Evolutionary conservation across 2,329 filamentous ascomycete species (phyloP), one percentile per base, ranked within the genome.

Genomic region (Beauveria sp.): DNA sequence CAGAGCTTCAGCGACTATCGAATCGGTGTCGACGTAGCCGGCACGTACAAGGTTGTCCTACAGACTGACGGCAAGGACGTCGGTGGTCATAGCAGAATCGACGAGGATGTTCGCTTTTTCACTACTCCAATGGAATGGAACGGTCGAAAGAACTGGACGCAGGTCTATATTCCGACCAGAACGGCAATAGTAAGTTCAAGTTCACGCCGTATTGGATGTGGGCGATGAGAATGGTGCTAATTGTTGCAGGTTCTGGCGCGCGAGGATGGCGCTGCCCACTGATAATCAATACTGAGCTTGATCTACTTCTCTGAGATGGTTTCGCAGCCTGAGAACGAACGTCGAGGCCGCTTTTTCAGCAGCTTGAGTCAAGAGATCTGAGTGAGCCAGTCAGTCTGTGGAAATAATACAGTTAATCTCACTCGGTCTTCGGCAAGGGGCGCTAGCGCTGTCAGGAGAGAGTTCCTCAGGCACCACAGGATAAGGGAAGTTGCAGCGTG

Each of bases 61-160:
- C 91, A 93, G 74, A 88, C 88, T 0, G 95, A 99, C 73, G 80
- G 82, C 54, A 81, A 85, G 68, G 84, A 85, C 1, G 90, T 91
- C 68, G 95, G 95, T 31, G 95, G 95, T 0, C 85, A 91, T 66
- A 85, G 83, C 34, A 85, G 93, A 34, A 84, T 97, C 57, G 87
- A 91, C 61, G 86, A 90, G 66, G 83, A 77, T n/a, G 95, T 91
- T 2, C 82, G 91, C 40, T 98, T 95, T 80, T 97, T 96, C 74
- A 98, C 95, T 0, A 96, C 91, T 5, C 85, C 91, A 16, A 85
- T 97, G 78, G 83, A 84, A 65, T 98, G 95, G 95, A 98, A 98
- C 72, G 85, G 84, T 16, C 81, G 95, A 65, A 88, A 84, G 78
- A 98, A 98, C 76, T 97, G 91, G 79, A 85, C 91, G 53, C 95